Evolutionary conservation across 2,329 filamentous ascomycete genomes (phyloP).

Genomic region (Aspergillus nomiae): DNA sequence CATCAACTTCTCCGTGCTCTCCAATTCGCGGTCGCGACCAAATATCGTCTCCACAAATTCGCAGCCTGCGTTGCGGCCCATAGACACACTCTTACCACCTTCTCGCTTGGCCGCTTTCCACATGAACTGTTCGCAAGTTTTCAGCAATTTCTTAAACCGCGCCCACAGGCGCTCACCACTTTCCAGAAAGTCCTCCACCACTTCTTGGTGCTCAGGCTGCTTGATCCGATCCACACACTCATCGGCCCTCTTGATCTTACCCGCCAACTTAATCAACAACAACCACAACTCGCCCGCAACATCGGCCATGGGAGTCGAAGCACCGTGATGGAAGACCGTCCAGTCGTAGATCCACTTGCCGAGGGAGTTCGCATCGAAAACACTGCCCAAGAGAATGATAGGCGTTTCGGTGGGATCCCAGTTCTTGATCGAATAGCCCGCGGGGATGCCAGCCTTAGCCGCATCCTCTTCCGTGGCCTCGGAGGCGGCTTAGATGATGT

Average conservation of each 20-base stretch:
- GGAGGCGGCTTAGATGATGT: conserved; percentile 41
- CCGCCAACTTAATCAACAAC: conserved; percentile 86
- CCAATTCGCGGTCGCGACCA: conserved; percentile 83
- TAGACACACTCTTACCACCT: conserved; percentile 65
- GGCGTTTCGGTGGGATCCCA: conserved; percentile 95
- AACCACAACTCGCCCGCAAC: conserved; percentile 95
- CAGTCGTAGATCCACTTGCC: conserved; percentile 99
- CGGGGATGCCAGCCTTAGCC: conserved; percentile 69
- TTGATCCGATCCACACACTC: conserved; percentile 74
- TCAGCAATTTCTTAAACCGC: conserved; percentile 82
- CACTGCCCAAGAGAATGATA: conserved; percentile 89
- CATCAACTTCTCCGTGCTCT: conserved; percentile 92
- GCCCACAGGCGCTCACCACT: conserved; percentile 84
- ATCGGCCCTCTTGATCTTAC: conserved; percentile 89
- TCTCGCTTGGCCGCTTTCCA: conserved; percentile 80
- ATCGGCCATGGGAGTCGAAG: conserved; percentile 80
- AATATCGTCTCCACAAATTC: conserved; percentile 98
- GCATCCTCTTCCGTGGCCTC: conserved; percentile 67
- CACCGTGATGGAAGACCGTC: conserved; percentile 88
- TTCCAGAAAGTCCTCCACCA: conserved; percentile 87
- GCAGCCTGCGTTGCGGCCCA: conserved; percentile 88
- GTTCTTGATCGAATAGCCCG: conserved; percentile 94
- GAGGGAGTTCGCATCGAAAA: conserved; percentile 95
- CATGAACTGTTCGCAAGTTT: conserved; percentile 93
- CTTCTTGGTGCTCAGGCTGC: conserved; percentile 70